Conservation (phyloP, 2,329 filamentous ascomycete species). For the Neodidymelliopsis sp. region DNA sequence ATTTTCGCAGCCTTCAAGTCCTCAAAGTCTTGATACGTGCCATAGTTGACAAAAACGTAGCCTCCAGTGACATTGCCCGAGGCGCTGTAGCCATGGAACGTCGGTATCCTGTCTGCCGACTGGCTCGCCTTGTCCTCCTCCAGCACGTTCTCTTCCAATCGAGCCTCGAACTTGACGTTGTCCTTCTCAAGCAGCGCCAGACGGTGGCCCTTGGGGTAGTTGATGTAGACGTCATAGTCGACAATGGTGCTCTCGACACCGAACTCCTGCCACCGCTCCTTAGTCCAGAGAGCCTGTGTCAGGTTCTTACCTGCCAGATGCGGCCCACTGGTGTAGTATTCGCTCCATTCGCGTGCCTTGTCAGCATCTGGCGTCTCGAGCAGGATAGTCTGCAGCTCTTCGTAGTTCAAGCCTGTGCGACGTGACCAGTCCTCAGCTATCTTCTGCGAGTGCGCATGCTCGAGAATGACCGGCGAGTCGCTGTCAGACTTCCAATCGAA, state of each 20-base stretch:
- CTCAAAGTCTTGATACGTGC: slow-evolving; percentile 84
- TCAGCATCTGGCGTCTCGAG: slow-evolving; percentile 61
- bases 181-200: slow-evolving; percentile 54
- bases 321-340: slow-evolving; percentile 60
- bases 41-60: slow-evolving; percentile 91
- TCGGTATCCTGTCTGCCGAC: slow-evolving; percentile 76
- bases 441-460: slow-evolving; percentile 31
- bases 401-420: slow-evolving; percentile 58
- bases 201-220: slow-evolving; percentile 58
- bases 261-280: slow-evolving; percentile 58
- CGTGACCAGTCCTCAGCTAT: slow-evolving; percentile 51
- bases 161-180: slow-evolving; percentile 75
- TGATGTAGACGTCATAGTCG: slow-evolving; percentile 60
- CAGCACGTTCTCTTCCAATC: slow-evolving; percentile 82
- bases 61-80: slow-evolving; percentile 88
- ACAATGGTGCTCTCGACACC: slow-evolving; percentile 56
- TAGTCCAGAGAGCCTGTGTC: slow-evolving; percentile 61
- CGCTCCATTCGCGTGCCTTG: slow-evolving; percentile 59
- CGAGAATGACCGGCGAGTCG: slow-evolving; percentile 10
- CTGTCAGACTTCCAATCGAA: slow-evolving; percentile 24
- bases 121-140: slow-evolving; percentile 82
- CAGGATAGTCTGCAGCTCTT: slow-evolving; percentile 64
- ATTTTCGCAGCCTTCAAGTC: slow-evolving; percentile 79
- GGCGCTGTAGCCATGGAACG: slow-evolving; percentile 94
- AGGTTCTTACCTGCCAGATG: slow-evolving; percentile 61